These are phyloP conservation scores for Aspergillus calidoustus DNA, from an alignment of 2,329 filamentous ascomycete genomes.

Conservation along the genomic window DNA sequence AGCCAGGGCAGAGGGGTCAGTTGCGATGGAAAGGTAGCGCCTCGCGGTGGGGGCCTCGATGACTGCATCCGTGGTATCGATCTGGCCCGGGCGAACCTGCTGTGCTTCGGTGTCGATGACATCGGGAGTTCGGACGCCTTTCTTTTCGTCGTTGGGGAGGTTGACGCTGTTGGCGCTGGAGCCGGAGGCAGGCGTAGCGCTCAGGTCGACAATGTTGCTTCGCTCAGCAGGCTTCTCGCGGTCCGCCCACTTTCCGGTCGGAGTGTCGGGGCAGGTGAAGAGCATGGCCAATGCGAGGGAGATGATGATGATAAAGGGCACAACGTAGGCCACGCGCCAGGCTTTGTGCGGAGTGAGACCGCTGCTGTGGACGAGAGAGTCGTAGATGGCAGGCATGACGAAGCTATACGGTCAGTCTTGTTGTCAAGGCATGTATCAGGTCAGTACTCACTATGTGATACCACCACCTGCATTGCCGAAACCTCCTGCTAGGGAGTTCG, in stretches of 20 bases:
- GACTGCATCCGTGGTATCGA: slow-evolving; percentile 60
- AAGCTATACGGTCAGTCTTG: slow-evolving; percentile 53
- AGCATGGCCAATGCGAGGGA: slow-evolving; percentile 71
- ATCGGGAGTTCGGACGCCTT: slow-evolving; percentile 31
- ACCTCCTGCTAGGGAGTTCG: slow-evolving; percentile 82
- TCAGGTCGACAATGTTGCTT: slow-evolving; percentile 36
- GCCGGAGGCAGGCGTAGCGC: slow-evolving; percentile 28
- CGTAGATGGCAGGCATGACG: slow-evolving; percentile 87
- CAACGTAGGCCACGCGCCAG: slow-evolving; percentile 83
- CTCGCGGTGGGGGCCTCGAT: slow-evolving; percentile 65
- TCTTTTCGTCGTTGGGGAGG: slow-evolving; percentile 36
- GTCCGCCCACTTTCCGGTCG: slow-evolving; percentile 79
- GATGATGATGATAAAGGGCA: slow-evolving; percentile 78
- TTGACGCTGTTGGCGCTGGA: slow-evolving; percentile 25
- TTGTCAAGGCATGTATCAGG: neutral
- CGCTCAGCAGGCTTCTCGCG: slow-evolving; percentile 63
- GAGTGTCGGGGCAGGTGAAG: slow-evolving; percentile 79
- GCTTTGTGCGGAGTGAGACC: slow-evolving; percentile 69
- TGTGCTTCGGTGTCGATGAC: slow-evolving; percentile 41
- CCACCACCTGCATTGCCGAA: slow-evolving; percentile 88
- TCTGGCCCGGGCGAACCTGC: slow-evolving; percentile 44
- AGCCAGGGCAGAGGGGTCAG: slow-evolving; percentile 63
- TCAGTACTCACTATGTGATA: slow-evolving; percentile 69
- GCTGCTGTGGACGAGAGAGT: slow-evolving; percentile 67
- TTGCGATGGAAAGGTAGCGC: slow-evolving; percentile 64